These are phyloP conservation scores for Rehmannia glutinosa DNA, from an alignment of 257 asterid species.

Conservation along the genomic window DNA sequence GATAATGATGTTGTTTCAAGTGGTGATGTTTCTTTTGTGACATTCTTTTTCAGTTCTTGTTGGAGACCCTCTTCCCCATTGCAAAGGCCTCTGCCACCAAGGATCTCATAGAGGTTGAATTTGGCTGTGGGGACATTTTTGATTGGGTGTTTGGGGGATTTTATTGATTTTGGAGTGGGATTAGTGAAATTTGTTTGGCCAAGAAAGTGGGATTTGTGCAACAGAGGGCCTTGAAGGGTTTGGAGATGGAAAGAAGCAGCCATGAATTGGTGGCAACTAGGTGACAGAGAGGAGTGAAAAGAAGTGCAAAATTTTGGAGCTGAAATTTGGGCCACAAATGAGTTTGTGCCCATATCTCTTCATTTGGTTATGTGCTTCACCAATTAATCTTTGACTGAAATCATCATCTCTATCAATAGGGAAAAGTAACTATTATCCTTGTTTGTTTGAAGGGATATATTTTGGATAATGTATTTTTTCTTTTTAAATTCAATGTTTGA, in stretches of 20 bases:
- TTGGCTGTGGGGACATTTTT: slow-evolving; percentile 44
- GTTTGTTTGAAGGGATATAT: too few species aligned
- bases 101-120: slow-evolving; percentile 67
- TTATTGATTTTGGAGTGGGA: slow-evolving; percentile 20
- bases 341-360: slow-evolving; percentile 7
- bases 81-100: slow-evolving; percentile 82
- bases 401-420: not conserved
- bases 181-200: slow-evolving; percentile 38
- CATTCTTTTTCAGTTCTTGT: slow-evolving; percentile 45
- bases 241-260: slow-evolving; percentile 58
- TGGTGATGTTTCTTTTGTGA: slow-evolving; percentile 28
- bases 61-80: slow-evolving; percentile 70
- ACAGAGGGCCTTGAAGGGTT: slow-evolving; percentile 30
- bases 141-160: slow-evolving; percentile 25
- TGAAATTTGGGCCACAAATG: slow-evolving; percentile 43
- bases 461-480: too few species aligned
- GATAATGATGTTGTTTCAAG: not conserved
- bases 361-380: not conserved
- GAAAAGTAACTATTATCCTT: too few species aligned
- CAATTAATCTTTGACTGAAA: slow-evolving; percentile 1
- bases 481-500: too few species aligned
- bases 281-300: not conserved
- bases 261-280: slow-evolving; percentile 30
- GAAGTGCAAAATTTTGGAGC: not conserved
- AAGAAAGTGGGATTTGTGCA: slow-evolving; percentile 57